Percentiles rank a stretch among this genome's conserved stretches.
These are phyloP conservation scores for Sechiopsis laciniata DNA, from an alignment of 306 rosid genomes.

Conservation along the genomic window DNA sequence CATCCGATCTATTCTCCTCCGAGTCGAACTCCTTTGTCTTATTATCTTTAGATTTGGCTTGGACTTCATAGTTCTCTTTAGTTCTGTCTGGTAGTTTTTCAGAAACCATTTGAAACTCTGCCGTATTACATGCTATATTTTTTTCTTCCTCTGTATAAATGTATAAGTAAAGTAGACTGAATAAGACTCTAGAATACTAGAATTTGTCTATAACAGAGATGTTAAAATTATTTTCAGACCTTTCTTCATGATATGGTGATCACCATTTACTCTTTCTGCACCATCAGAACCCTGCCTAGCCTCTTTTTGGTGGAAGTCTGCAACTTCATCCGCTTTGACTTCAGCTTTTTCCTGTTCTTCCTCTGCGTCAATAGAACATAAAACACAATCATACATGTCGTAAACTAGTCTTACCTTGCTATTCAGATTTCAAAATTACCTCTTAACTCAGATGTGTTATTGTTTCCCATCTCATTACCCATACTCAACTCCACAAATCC, in stretches of 20 bases:
- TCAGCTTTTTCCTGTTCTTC: conserved; percentile 43
- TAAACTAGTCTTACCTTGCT: conserved; percentile 11
- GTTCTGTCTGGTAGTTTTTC: conserved; percentile 23
- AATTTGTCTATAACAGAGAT: not conserved
- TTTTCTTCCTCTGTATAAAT: conserved; percentile 12
- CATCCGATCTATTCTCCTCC: conserved; percentile 18
- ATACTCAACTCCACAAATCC: conserved; percentile 56
- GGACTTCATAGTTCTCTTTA: conserved; percentile 25
- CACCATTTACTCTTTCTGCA: conserved; percentile 3
- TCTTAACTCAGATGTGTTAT: conserved; percentile 51
- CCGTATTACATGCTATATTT: not conserved
- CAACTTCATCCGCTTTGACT: conserved; percentile 27
- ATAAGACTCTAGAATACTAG: not conserved
- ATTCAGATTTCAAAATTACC: conserved; percentile 35
- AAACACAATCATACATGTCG: conserved; percentile 13
- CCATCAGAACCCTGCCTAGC: conserved; percentile 23
- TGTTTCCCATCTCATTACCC: conserved; percentile 91
- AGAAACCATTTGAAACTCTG: conserved; percentile 25
- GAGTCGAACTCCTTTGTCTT: conserved; percentile 25
- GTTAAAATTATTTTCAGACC: conserved; percentile 21
- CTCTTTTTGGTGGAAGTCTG: conserved; percentile 27
- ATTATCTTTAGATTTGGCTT: conserved; percentile 24
- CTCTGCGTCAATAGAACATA: conserved; percentile 35
- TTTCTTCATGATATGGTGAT: conserved; percentile 12
- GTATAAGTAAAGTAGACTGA: not conserved